phyloP scores from a whole-genome alignment of 202 grass and related monocot genomes.

The Brachypodium distachyon region DNA sequence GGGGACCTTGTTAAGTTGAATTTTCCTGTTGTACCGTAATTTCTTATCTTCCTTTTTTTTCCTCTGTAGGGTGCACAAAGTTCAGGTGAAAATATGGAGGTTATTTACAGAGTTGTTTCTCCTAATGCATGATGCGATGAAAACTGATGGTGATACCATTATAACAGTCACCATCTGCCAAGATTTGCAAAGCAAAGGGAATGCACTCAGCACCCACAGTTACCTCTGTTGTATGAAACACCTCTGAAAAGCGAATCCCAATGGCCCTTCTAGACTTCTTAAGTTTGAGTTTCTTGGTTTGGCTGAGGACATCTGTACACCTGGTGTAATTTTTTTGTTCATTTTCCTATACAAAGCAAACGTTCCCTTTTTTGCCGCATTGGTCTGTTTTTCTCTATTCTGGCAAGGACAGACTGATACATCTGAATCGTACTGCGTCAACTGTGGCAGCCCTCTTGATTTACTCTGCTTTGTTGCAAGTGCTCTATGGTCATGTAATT shows the following conservation, averaged over 20 bases:
- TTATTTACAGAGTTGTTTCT: conserved; percentile 22
- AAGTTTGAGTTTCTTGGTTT: conserved; percentile 43
- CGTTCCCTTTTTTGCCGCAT: conserved; percentile 6
- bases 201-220: conserved; percentile 1
- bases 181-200: conserved; percentile 19
- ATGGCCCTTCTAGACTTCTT: conserved; percentile 23
- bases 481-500: not conserved
- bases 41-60: not conserved
- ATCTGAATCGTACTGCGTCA: conserved; percentile 8
- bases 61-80: conserved; percentile 14
- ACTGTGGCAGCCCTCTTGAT: not conserved
- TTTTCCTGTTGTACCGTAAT: not conserved
- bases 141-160: conserved; percentile 18
- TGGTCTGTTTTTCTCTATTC: not conserved
- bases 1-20: not conserved
- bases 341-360: conserved; percentile 39
- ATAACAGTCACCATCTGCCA: conserved; percentile 7
- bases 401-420: not conserved
- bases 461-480: not conserved
- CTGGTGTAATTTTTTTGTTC: conserved; percentile 45
- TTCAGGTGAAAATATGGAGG: conserved; percentile 27
- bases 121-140: not conserved
- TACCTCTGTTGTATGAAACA: conserved; percentile 24
- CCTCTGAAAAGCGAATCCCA: conserved; percentile 20
- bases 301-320: conserved; percentile 34